These are phyloP conservation scores for Cercospora berteroae DNA, from an alignment of 2,329 filamentous ascomycete species.

Conservation along the genomic window DNA sequence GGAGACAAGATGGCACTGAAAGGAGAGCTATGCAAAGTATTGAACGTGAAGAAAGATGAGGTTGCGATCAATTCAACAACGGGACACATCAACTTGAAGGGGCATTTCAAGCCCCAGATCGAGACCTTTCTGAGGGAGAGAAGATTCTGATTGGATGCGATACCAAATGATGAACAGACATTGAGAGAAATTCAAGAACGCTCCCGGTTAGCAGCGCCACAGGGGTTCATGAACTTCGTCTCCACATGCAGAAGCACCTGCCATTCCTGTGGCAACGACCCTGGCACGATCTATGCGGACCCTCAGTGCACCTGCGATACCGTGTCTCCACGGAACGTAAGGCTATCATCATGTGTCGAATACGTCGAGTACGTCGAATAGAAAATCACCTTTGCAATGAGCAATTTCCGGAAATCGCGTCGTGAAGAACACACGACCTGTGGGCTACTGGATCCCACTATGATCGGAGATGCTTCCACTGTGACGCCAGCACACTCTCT, in stretches of 20 bases:
- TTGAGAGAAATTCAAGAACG: neutral
- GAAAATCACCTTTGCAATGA: neutral
- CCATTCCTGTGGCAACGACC: neutral
- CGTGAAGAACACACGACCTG: neutral
- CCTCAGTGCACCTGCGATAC: neutral
- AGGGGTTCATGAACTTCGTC: neutral
- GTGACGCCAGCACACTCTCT: neutral
- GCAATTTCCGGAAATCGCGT: neutral
- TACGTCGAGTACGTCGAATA: neutral
- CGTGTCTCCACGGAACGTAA: neutral
- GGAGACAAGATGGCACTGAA: constrained; percentile 67
- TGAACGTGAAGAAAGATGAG: constrained; percentile 50
- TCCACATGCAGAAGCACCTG: neutral
- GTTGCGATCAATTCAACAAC: constrained; percentile 62
- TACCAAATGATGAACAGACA: neutral
- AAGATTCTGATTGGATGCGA: constrained; percentile 31
- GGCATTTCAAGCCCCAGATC: constrained; percentile 36
- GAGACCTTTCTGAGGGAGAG: constrained; percentile 39
- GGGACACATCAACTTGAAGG: constrained; percentile 69
- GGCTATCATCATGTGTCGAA: too few relatives aligned
- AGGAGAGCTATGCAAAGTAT: constrained; percentile 58
- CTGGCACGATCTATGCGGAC: neutral
- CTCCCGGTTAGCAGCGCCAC: neutral
- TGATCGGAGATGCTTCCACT: neutral
- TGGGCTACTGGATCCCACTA: neutral